Conservation (phyloP, 495 filamentous ascomycete species). For the Penicillium turbatum region DNA sequence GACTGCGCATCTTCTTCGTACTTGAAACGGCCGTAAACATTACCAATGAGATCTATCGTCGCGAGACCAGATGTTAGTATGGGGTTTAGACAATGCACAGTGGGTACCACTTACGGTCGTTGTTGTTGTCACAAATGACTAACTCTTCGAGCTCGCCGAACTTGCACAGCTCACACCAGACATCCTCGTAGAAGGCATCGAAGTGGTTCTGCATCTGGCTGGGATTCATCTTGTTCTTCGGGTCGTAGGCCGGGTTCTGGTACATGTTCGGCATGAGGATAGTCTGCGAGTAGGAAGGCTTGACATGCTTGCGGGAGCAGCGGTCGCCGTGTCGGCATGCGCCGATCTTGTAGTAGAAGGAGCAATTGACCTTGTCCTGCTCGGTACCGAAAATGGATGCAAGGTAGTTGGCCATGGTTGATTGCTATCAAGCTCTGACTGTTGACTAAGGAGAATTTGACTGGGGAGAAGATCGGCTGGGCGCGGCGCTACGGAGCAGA, state of each 20-base stretch:
- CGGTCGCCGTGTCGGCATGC: slow-evolving; percentile 97
- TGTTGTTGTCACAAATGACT: slow-evolving; percentile 92
- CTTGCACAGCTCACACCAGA: slow-evolving; percentile 99
- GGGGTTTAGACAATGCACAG: not conserved
- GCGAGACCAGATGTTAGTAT: slow-evolving; percentile 16
- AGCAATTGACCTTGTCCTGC: slow-evolving; percentile 91
- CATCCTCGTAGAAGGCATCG: slow-evolving; percentile 98
- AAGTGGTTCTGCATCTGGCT: slow-evolving; percentile 97
- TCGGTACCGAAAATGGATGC: slow-evolving; percentile 99
- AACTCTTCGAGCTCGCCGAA: slow-evolving; percentile 88
- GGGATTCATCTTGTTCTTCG: slow-evolving; percentile 92
- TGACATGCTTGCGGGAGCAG: slow-evolving; percentile 97
- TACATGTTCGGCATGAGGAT: slow-evolving; percentile 98
- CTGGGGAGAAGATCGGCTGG: too few species aligned
- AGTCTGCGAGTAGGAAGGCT: slow-evolving; percentile 95
- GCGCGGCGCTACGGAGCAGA: not conserved
- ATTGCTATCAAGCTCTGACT: not conserved
- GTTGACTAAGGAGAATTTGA: not conserved
- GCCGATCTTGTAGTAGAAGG: slow-evolving; percentile 95
- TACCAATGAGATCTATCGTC: slow-evolving; percentile 81
- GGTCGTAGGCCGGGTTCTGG: slow-evolving; percentile 97
- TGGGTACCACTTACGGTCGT: slow-evolving; percentile 70
- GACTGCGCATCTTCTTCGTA: slow-evolving; percentile 95
- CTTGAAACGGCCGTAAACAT: slow-evolving; percentile 99
- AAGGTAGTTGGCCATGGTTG: slow-evolving; percentile 86